Evolutionary conservation across 163 green algal species (phyloP).

Genomic region (Prototheca wickerhamii): DNA sequence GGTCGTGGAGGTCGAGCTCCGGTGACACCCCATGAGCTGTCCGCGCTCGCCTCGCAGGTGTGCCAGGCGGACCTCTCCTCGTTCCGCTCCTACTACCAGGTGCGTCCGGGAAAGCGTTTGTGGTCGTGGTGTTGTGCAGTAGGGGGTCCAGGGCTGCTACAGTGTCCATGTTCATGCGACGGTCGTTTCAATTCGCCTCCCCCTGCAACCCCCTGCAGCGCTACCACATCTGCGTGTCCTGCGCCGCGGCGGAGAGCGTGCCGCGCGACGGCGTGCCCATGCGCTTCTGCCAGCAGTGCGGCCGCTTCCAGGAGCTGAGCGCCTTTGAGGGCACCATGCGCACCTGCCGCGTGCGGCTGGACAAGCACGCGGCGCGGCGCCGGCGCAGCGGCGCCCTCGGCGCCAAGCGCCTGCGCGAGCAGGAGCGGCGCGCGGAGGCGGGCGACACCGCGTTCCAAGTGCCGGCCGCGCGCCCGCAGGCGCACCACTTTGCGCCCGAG

Average conservation of each 20-base stretch:
- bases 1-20: too few relatives aligned
- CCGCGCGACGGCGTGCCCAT: background rate
- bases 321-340: constrained; percentile 9
- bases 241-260: background rate
- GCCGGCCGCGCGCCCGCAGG: too few relatives aligned
- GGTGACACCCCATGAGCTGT: background rate
- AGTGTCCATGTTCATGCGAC: background rate
- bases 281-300: constrained; percentile 20
- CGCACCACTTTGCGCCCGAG: background rate
- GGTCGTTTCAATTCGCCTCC: background rate
- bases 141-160: background rate
- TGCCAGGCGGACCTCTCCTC: background rate
- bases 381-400: background rate
- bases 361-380: constrained; percentile 9
- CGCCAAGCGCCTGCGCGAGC: background rate
- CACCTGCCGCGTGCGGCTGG: constrained; percentile 9
- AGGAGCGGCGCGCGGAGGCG: background rate
- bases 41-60: background rate
- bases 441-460: background rate
- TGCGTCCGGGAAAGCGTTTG: background rate
- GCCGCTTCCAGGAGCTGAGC: constrained; percentile 5
- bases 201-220: background rate
- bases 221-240: constrained; percentile 7
- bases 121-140: background rate
- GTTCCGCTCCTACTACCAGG: constrained; percentile 2